Percentiles rank a stretch among this genome's conserved stretches.
These are phyloP conservation scores for Fusarium sp. DNA, from an alignment of 2,329 filamentous ascomycete genomes.

Conservation along the genomic window DNA sequence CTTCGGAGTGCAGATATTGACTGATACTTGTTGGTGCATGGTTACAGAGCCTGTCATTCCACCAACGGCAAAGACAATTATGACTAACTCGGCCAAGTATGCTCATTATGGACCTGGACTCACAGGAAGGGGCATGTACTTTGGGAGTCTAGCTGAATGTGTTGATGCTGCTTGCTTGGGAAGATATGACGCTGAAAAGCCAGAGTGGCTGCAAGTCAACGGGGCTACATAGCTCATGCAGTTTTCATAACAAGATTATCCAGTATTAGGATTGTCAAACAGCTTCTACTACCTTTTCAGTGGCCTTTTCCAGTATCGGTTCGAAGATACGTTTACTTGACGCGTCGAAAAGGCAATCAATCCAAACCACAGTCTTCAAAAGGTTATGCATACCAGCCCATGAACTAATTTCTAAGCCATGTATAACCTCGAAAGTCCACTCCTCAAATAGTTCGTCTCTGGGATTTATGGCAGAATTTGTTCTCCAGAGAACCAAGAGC, in stretches of 20 bases:
- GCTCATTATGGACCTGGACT: slow-evolving; percentile 38
- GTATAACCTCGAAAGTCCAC: slow-evolving; percentile 9
- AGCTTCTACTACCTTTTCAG: neutral
- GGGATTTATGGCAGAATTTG: neutral
- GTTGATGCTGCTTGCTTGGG: slow-evolving; percentile 43
- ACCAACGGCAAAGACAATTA: slow-evolving; percentile 2
- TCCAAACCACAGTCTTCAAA: slow-evolving; percentile 36
- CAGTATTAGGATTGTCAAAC: neutral
- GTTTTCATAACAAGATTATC: neutral
- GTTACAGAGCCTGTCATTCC: slow-evolving; percentile 35
- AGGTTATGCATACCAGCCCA: slow-evolving; percentile 17
- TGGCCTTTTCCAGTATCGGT: neutral
- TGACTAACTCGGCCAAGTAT: slow-evolving; percentile 43
- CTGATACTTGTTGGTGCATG: slow-evolving; percentile 39
- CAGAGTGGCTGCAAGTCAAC: slow-evolving; percentile 8
- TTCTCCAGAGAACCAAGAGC: slow-evolving; percentile 25
- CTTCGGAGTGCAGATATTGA: slow-evolving; percentile 30
- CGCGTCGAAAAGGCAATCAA: slow-evolving; percentile 24
- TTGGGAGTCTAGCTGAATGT: slow-evolving; percentile 45
- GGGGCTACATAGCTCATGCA: neutral
- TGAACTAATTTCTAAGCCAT: neutral
- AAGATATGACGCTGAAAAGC: slow-evolving; percentile 3
- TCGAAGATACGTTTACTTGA: slow-evolving; percentile 4
- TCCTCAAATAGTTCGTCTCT: neutral
- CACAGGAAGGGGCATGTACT: slow-evolving; percentile 41